phyloP scores from a whole-genome alignment of 2,329 filamentous ascomycete genomes.

The Fusarium sp. region DNA sequence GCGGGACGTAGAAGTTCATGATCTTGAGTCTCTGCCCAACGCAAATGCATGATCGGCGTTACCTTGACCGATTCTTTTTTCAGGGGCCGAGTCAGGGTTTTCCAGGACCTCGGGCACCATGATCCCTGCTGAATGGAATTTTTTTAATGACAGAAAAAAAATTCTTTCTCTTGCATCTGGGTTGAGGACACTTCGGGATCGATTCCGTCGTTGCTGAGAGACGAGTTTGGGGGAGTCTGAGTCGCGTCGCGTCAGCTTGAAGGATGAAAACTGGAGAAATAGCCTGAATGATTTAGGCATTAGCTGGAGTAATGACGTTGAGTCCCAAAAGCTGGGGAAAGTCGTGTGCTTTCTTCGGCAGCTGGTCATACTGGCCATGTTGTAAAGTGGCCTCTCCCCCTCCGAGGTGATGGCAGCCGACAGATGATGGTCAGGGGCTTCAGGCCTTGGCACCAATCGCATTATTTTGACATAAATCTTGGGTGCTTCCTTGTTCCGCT shows the following conservation, averaged over 20 bases:
- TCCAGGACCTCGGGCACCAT: not conserved
- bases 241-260: not conserved
- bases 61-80: conserved; percentile 25
- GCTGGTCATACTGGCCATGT: not conserved
- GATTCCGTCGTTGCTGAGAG: not conserved
- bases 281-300: not conserved
- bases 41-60: conserved; percentile 32
- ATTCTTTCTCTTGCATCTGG: not conserved
- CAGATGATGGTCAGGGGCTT: not conserved
- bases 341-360: not conserved
- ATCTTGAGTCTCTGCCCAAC: conserved; percentile 1
- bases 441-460: not conserved
- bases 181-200: not conserved
- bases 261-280: not conserved
- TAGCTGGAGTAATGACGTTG: not conserved
- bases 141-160: not conserved
- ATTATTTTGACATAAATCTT: not conserved
- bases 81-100: conserved; percentile 8
- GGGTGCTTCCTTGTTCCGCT: not conserved
- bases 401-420: not conserved
- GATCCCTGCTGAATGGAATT: not conserved
- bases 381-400: not conserved
- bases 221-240: not conserved
- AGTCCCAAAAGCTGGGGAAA: not conserved
- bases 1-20: conserved; percentile 30